Percentiles rank a stretch among this genome's conserved stretches.
phyloP scores from a whole-genome alignment of 352 stramenopile species.

The Globisporangium nodosum region DNA sequence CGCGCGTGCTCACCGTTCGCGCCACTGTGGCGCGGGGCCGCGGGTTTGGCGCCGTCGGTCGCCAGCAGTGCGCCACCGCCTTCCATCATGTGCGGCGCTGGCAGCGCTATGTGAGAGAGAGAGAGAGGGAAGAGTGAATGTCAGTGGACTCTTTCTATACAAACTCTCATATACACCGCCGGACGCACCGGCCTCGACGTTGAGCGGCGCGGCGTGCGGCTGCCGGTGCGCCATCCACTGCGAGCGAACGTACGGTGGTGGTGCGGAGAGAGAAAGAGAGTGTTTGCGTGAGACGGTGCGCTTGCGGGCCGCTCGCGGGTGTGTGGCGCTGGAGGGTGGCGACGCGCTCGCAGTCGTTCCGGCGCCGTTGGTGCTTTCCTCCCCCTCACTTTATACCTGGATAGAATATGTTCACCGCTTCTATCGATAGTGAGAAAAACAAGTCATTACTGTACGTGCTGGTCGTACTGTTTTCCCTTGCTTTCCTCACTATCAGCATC shows the following conservation, averaged over 20 bases:
- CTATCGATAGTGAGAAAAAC: too few relatives aligned
- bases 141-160: background rate
- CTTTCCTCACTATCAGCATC: too few relatives aligned
- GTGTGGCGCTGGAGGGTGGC: too few relatives aligned
- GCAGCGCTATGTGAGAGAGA: background rate
- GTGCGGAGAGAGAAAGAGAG: background rate
- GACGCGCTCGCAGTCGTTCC: too few relatives aligned
- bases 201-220: constrained; percentile 1
- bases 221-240: constrained; percentile 10
- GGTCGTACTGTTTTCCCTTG: too few relatives aligned
- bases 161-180: background rate
- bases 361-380: too few relatives aligned
- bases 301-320: too few relatives aligned
- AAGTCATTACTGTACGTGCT: too few relatives aligned
- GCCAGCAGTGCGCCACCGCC: constrained; percentile 10
- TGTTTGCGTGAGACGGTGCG: background rate
- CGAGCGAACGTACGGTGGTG: background rate
- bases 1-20: constrained; percentile 9
- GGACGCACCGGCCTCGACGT: background rate
- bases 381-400: too few relatives aligned
- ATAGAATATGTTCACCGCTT: too few relatives aligned
- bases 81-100: constrained; percentile 13
- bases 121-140: background rate
- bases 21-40: constrained; percentile 8
- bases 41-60: background rate